Conservation (phyloP, 2,329 filamentous ascomycete species). For the Trichoderma sp. region DNA sequence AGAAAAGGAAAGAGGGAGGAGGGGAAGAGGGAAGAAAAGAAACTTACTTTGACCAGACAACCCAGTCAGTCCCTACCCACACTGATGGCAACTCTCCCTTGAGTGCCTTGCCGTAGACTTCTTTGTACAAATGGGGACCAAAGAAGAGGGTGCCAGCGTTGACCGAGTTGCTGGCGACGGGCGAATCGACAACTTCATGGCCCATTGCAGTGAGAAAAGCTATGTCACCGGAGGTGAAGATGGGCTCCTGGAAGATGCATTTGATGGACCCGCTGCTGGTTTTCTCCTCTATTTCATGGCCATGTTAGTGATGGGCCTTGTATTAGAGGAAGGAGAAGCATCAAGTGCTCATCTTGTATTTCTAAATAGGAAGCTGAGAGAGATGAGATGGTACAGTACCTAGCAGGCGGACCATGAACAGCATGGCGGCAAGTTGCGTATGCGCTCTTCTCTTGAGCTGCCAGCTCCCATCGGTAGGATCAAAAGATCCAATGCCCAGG, state of each 20-base stretch:
- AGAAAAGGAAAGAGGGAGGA: not conserved
- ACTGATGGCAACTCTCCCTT: slow-evolving; percentile 45
- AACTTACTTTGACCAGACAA: slow-evolving; percentile 50
- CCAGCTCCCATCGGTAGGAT: slow-evolving; percentile 46
- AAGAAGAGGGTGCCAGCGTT: slow-evolving; percentile 53
- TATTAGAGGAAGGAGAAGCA: not conserved
- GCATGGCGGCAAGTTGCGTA: slow-evolving; percentile 51
- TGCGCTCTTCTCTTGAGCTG: slow-evolving; percentile 46
- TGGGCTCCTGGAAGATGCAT: slow-evolving; percentile 54
- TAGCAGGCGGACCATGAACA: slow-evolving; percentile 44
- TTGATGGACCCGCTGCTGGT: slow-evolving; percentile 27
- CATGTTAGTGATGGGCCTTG: not conserved
- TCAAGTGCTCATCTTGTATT: not conserved
- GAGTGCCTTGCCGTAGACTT: slow-evolving; percentile 52
- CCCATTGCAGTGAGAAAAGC: slow-evolving; percentile 43
- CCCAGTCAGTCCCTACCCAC: slow-evolving; percentile 56
- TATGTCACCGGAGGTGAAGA: slow-evolving; percentile 48
- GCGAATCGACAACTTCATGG: slow-evolving; percentile 50
- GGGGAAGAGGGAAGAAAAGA: not conserved
- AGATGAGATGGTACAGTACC: slow-evolving; percentile 36
- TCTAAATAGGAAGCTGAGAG: no score
- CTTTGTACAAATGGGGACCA: slow-evolving; percentile 58
- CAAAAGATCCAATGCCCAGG: slow-evolving; percentile 54
- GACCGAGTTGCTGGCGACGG: slow-evolving; percentile 51
- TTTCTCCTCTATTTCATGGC: not conserved